These are phyloP conservation scores for Russula vinacea DNA, from an alignment of 768 basidiomycete species.

Conservation along the genomic window DNA sequence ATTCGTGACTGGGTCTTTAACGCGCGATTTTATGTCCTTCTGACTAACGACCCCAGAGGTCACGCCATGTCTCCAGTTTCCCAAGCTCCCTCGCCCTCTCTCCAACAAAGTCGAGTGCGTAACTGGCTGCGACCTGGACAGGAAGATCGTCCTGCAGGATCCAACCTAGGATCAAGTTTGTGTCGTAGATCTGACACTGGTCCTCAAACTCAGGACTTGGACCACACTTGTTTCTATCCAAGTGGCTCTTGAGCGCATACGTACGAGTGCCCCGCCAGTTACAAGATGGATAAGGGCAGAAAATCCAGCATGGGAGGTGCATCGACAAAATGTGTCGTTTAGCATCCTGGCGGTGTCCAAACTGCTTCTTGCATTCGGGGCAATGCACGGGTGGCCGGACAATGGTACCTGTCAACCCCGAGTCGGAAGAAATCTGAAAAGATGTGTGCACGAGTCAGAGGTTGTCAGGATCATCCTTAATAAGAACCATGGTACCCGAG, in stretches of 20 bases:
- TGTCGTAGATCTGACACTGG: not conserved
- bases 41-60: not conserved
- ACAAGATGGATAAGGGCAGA: slow-evolving; percentile 3
- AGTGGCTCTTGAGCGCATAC: not conserved
- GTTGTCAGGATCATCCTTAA: not conserved
- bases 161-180: not conserved
- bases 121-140: not conserved
- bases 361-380: not conserved
- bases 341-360: not conserved
- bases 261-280: slow-evolving; percentile 1
- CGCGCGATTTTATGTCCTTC: too few species aligned
- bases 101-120: not conserved
- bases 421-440: not conserved
- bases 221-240: not conserved
- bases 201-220: not conserved
- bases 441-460: not conserved
- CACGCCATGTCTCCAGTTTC: not conserved
- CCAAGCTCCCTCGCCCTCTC: slow-evolving; percentile 8
- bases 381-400: not conserved
- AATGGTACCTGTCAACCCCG: not conserved
- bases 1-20: not conserved
- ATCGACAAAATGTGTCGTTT: not conserved
- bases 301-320: slow-evolving; percentile 7
- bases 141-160: not conserved
- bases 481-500: not conserved